Conservation (phyloP, 108 stramenopile genomes). For the Nitzschia sp. region DNA sequence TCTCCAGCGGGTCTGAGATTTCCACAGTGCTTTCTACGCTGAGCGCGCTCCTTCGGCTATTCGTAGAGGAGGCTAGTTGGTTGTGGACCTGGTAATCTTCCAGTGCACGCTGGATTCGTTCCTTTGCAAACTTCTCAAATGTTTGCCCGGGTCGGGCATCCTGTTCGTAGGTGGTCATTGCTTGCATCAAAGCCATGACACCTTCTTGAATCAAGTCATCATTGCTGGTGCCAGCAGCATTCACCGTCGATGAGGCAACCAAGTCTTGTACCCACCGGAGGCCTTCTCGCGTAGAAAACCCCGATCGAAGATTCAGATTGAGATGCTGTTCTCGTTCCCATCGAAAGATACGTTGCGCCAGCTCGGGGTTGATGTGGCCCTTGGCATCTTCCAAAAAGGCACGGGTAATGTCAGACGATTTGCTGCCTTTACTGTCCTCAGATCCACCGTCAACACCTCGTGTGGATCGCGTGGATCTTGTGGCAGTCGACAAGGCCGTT, state of each 20-base stretch:
- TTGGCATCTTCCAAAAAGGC: constrained; percentile 53
- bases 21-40: constrained; percentile 47
- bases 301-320: constrained; percentile 27
- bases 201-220: constrained; percentile 73
- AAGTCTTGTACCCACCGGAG: constrained; percentile 56
- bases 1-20: constrained; percentile 34
- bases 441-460: not conserved
- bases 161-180: constrained; percentile 43
- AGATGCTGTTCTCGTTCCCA: constrained; percentile 60
- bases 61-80: constrained; percentile 1
- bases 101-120: constrained; percentile 35
- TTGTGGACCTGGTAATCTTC: constrained; percentile 20
- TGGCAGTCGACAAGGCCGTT: not conserved
- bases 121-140: constrained; percentile 53
- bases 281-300: constrained; percentile 58
- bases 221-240: not conserved
- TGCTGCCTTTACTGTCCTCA: not conserved
- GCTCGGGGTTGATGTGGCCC: constrained; percentile 58
- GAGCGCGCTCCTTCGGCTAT: constrained; percentile 11
- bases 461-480: not conserved
- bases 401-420: not conserved
- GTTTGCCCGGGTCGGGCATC: constrained; percentile 26
- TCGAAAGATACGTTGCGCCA: constrained; percentile 60
- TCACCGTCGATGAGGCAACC: constrained; percentile 12
- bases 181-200: constrained; percentile 53